Evolutionary conservation across 345 rosid species (phyloP).

Genomic region (Arabidopsis suecica): DNA sequence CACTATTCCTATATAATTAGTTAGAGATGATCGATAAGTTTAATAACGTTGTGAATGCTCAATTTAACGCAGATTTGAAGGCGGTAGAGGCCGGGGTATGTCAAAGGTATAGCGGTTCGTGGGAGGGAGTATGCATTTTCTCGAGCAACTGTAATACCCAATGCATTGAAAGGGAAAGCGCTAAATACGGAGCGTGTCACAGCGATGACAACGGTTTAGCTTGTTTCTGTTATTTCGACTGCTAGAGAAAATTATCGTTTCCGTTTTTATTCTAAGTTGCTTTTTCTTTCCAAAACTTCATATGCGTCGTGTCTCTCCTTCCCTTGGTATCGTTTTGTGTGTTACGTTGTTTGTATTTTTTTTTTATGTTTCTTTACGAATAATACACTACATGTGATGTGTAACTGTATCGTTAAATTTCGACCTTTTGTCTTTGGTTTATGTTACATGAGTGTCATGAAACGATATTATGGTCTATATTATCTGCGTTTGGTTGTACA

Average conservation of each 20-base stretch:
- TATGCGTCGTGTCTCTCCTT: no score
- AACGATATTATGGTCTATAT: no score
- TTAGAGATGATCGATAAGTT: background rate
- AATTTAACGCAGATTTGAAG: slow-evolving; percentile 33
- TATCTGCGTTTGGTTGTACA: no score
- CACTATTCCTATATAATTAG: background rate
- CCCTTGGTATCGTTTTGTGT: no score
- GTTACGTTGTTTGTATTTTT: background rate
- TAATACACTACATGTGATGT: background rate
- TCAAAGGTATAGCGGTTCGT: slow-evolving; percentile 35
- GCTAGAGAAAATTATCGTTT: slow-evolving; percentile 18
- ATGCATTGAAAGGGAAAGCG: slow-evolving; percentile 26
- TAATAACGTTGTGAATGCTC: background rate
- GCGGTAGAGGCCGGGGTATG: slow-evolving; percentile 37
- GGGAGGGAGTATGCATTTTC: slow-evolving; percentile 29
- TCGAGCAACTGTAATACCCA: slow-evolving; percentile 27
- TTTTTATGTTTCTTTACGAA: background rate
- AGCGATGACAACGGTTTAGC: slow-evolving; percentile 1
- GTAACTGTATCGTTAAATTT: background rate
- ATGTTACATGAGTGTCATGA: slow-evolving; percentile 8
- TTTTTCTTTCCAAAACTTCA: no score
- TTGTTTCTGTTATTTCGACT: slow-evolving; percentile 40
- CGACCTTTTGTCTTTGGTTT: background rate
- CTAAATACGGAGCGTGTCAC: slow-evolving; percentile 37
- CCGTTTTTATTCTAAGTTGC: no score